Evolutionary conservation across 2,329 filamentous ascomycete species (phyloP).

Genomic region (Microsporum canis): DNA sequence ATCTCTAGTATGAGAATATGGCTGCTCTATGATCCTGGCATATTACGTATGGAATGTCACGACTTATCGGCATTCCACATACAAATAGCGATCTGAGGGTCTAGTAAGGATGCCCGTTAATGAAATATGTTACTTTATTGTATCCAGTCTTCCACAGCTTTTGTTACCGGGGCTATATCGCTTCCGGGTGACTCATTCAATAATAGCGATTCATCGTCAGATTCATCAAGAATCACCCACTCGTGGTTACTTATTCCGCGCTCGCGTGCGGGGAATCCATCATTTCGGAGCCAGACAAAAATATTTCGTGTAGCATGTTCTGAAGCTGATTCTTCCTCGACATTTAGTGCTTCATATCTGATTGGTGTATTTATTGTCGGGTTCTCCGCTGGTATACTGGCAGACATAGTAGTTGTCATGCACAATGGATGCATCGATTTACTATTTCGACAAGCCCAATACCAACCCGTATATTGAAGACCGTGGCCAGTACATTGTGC

Average conservation of each 20-base stretch:
- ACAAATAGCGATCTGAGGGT: no score
- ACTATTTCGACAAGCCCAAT: constrained; percentile 8
- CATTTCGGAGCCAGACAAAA: constrained; percentile 21
- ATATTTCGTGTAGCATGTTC: constrained; percentile 23
- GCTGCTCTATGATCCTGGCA: no score
- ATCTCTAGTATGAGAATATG: no score
- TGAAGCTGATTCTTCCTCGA: constrained; percentile 12
- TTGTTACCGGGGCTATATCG: neutral
- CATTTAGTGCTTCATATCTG: constrained; percentile 9
- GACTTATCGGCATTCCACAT: no score
- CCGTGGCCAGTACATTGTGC: constrained; percentile 18
- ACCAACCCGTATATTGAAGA: constrained; percentile 13
- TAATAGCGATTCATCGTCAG: constrained; percentile 6
- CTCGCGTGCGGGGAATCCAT: constrained; percentile 12
- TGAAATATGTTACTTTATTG: no score
- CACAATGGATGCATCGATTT: neutral
- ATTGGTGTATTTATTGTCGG: neutral
- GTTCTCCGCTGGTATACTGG: neutral
- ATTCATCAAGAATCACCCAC: constrained; percentile 9
- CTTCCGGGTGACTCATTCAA: neutral
- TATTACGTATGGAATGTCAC: no score
- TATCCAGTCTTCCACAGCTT: neutral
- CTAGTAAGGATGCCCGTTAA: no score
- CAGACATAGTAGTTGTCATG: neutral
- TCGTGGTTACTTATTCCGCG: constrained; percentile 9